Conservation (phyloP, 192 early-diverging fungal genomes). For the Coemansia sp. region DNA sequence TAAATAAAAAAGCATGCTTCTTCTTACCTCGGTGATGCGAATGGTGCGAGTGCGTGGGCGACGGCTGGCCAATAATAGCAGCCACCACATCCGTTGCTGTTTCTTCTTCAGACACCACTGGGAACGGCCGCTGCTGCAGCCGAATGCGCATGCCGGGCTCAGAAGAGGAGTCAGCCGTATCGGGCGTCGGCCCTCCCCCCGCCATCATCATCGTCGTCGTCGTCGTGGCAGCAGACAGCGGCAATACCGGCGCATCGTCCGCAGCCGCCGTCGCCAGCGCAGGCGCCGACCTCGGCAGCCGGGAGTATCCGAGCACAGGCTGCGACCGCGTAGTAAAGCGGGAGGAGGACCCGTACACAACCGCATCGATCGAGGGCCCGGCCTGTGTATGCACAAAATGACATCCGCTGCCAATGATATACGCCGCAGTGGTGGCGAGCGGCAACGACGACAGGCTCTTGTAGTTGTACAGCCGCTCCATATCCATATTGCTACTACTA, state of each 20-base stretch:
- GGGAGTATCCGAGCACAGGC: not conserved
- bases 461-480: not conserved
- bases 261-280: constrained; percentile 5
- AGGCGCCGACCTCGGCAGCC: constrained; percentile 3
- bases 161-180: not conserved
- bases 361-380: constrained; percentile 40
- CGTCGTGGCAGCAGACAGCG: not conserved
- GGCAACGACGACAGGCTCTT: constrained; percentile 7
- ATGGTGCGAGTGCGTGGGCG: not conserved
- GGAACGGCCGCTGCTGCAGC: constrained; percentile 18
- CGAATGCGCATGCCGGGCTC: constrained; percentile 36
- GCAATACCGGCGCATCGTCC: not conserved
- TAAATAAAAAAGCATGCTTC: not conserved
- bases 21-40: not conserved
- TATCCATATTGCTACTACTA: not conserved
- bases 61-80: not conserved
- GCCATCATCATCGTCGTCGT: too few species aligned
- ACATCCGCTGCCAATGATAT: constrained; percentile 11
- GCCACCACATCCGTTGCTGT: too few species aligned
- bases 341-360: constrained; percentile 4
- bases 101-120: not conserved
- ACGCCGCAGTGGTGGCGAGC: not conserved
- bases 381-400: constrained; percentile 52
- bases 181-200: not conserved
- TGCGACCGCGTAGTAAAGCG: not conserved